Base-by-base conservation (phyloP, 2,329 filamentous ascomycete genomes). In the Passalora sequoiae region DNA sequence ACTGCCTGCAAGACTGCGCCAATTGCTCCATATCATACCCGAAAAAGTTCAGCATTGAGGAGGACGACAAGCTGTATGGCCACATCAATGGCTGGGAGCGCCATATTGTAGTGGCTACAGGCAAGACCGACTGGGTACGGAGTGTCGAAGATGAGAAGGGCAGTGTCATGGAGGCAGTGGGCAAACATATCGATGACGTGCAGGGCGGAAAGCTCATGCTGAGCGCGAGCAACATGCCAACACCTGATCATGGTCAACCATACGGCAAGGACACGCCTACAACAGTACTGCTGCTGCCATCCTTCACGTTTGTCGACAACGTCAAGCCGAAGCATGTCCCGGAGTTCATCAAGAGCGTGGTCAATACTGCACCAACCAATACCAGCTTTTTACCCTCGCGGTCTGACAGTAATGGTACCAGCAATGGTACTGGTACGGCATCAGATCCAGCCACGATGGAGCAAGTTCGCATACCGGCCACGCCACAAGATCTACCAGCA, bases 101-200 rank as follows among this genome's bases (percentile, higher is more conserved):
- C 15, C 92, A 98, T 67, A 63, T 95, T 49, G 71, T 98, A 22
- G 88, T 97, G 12, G 92, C 88, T 17, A 98, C 92, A n/a, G 87
- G 89, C 49, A 95, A 96, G 77, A 77, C 83, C 19, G 92, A 98
- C 67, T 98, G 92, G 92, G 84, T 91, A 60, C 71, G 86, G 47
- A 84, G 94, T 69, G 86, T 95, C 33, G 80, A 78, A 44, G 86
- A 97, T 61, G 92, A 97, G 72, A 83, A 86, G 55, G 76, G 72
- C 35, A 77, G 72, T 44, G 65, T 79, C 40, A 78, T 78, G 73
- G 69, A 74, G 60, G 71, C 71, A 1, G 67, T 74, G 9, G 69
- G 68, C 47, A 69, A 69, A 54, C 53, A 58, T 40, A 43, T 43
- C 20, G 40, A 40, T 25, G 39, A 49, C 20, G 55, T 62, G 3